phyloP scores from a whole-genome alignment of 768 basidiomycete genomes.

The Tephrocybe sp. region DNA sequence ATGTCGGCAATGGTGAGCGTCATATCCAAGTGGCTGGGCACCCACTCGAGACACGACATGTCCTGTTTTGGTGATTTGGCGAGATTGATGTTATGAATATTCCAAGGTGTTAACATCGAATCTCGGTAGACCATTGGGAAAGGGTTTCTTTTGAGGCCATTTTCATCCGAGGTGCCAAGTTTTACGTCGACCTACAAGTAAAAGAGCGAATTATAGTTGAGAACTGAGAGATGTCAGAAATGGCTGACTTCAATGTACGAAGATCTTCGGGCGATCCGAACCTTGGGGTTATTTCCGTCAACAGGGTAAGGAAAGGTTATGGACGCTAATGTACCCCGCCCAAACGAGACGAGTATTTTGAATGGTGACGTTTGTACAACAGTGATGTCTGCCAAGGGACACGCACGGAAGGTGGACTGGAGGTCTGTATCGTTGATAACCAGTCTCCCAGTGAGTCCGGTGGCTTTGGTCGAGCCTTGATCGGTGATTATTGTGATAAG shows the following conservation, averaged over 20 bases:
- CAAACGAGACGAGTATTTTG: constrained; percentile 30
- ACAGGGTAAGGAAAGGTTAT: constrained; percentile 47
- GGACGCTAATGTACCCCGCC: constrained; percentile 18
- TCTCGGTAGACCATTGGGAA: constrained; percentile 26
- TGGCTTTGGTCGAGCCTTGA: constrained; percentile 1
- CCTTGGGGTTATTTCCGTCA: constrained; percentile 30
- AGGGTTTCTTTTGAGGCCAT: constrained; percentile 14
- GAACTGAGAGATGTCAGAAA: not conserved
- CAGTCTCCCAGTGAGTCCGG: constrained; percentile 19
- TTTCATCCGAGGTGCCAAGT: constrained; percentile 2
- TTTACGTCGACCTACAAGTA: not conserved
- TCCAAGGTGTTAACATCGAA: constrained; percentile 20
- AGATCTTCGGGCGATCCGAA: constrained; percentile 56
- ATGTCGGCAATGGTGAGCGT: constrained; percentile 22
- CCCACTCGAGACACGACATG: constrained; percentile 20
- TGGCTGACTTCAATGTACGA: constrained; percentile 44
- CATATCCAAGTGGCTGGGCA: constrained; percentile 20
- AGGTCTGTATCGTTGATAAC: constrained; percentile 17
- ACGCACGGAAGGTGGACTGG: constrained; percentile 18
- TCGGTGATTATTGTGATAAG: not conserved
- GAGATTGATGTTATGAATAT: constrained; percentile 34
- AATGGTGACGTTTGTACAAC: constrained; percentile 30
- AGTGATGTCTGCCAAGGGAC: constrained; percentile 15
- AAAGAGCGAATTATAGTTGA: not conserved
- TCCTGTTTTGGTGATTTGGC: constrained; percentile 22